Base-by-base conservation (phyloP, 2,329 filamentous ascomycete species). In the Chaetomium olivaceum region DNA sequence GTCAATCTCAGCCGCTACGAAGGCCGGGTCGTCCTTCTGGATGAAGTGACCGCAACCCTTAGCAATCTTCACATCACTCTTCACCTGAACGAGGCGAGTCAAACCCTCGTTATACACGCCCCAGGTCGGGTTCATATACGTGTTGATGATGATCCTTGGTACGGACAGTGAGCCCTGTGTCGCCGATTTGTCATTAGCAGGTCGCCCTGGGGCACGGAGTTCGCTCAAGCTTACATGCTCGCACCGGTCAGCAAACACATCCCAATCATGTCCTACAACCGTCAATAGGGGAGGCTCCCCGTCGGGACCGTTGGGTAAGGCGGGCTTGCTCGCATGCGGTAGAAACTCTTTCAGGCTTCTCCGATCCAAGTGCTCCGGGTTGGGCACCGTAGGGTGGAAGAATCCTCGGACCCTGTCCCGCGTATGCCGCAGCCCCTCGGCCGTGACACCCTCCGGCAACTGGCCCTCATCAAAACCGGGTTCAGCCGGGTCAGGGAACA, bases 401-500 rank as follows among this genome's bases (percentile, higher is more conserved):
- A 79, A 73, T 2, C 72, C 67, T 14, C 70, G 69, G 67, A 79
- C 81, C 63, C 73, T 76, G 25, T 71, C 66, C 46, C 77, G 73
- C n/a, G 75, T 72, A 46, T 76, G 72, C 19, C 73, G 75, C 43
- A 80, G 65, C 51, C 76, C 74, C 12, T 72, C 72, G 21, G 73
- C 67, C 1, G 75, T 75, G 6, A 82, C 74, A 29, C 76, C 80
- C 1, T 71, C 60, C 0, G 82, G 82, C 3, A 85, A 73, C 0
- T 70, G 70, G 0, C 68, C 62, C 0, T 72, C 70, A 57, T 84
- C 77, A 68, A 86, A 86, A 4, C 64, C 75, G 0, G 77, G 66
- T 0, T 75, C 76, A 63, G 85, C 83, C 0, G 85, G 84, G 67
- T 88, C 80, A 0, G 85, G 85, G 71, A 84, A 85, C 4, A 87